Percentiles rank a stretch among this genome's conserved stretches.
phyloP scores from a whole-genome alignment of 192 early-diverging fungal genomes.

The Linnemannia elongata region DNA sequence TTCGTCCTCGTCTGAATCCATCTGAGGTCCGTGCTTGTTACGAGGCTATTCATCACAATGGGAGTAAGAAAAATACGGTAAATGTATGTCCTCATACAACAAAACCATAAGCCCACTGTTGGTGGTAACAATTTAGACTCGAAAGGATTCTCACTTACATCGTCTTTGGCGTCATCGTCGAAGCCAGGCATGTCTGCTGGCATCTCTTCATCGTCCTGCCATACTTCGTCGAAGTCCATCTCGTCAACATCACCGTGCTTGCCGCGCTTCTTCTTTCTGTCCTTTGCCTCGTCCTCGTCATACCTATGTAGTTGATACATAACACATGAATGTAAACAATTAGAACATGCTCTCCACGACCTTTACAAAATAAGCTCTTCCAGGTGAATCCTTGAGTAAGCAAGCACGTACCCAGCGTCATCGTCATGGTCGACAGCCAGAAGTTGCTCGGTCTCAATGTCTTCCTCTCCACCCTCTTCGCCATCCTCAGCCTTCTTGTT shows the following conservation, averaged over 20 bases:
- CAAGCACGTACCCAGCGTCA: slow-evolving; percentile 39
- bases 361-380: not conserved
- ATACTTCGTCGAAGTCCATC: slow-evolving; percentile 84
- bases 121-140: not conserved
- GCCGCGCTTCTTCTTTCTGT: slow-evolving; percentile 37
- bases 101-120: slow-evolving; percentile 1
- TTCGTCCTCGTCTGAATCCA: slow-evolving; percentile 60
- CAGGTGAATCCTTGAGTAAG: not conserved
- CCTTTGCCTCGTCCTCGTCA: slow-evolving; percentile 55
- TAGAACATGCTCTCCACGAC: not conserved
- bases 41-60: slow-evolving; percentile 38
- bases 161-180: slow-evolving; percentile 74
- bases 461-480: slow-evolving; percentile 58
- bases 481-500: slow-evolving; percentile 58
- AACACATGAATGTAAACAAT: not conserved
- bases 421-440: slow-evolving; percentile 69
- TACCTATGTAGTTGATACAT: slow-evolving; percentile 1
- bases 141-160: slow-evolving; percentile 40
- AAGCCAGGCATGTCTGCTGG: slow-evolving; percentile 77
- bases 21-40: slow-evolving; percentile 51
- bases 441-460: slow-evolving; percentile 46
- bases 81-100: slow-evolving; percentile 60
- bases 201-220: slow-evolving; percentile 86
- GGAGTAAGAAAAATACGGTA: not conserved
- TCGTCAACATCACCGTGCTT: slow-evolving; percentile 76